phyloP scores from a whole-genome alignment of 345 rosid species.

The Conringia planisiliqua region DNA sequence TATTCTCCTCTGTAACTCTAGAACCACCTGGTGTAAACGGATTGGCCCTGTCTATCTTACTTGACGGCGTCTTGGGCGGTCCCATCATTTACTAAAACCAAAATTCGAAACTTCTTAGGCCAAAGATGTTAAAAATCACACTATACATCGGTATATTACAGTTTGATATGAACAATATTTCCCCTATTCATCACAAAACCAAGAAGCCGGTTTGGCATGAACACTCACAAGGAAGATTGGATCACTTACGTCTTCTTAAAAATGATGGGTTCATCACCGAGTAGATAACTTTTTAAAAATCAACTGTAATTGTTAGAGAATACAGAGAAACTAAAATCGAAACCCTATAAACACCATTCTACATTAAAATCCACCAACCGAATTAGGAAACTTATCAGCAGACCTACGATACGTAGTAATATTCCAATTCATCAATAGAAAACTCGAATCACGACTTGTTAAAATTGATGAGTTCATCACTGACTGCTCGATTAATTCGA shows the following conservation, averaged over 20 bases:
- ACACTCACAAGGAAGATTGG: not conserved
- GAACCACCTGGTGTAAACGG: constrained; percentile 63
- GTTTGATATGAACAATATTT: not conserved
- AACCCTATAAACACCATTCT: not conserved
- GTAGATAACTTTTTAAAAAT: not conserved
- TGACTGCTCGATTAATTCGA: not conserved
- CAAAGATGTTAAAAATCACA: not conserved
- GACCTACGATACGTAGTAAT: not conserved
- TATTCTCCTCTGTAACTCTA: constrained; percentile 73
- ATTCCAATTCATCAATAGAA: not conserved
- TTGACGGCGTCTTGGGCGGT: constrained; percentile 66
- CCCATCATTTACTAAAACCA: constrained; percentile 37
- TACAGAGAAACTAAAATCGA: not conserved
- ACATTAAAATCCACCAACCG: not conserved
- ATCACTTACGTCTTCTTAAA: not conserved
- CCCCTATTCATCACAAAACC: not conserved
- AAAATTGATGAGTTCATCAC: not conserved
- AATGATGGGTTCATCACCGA: not conserved
- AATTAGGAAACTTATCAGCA: not conserved
- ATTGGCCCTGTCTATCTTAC: constrained; percentile 47
- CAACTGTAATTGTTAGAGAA: not conserved
- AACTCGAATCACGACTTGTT: not conserved
- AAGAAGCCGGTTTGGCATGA: not conserved
- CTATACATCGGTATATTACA: not conserved
- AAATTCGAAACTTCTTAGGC: not conserved